A percentile compares a stretch with the other conserved stretches of the same genome.
Evolutionary conservation across 169 alveolate species (phyloP).

Genomic region (Eimeria tenella): DNA sequence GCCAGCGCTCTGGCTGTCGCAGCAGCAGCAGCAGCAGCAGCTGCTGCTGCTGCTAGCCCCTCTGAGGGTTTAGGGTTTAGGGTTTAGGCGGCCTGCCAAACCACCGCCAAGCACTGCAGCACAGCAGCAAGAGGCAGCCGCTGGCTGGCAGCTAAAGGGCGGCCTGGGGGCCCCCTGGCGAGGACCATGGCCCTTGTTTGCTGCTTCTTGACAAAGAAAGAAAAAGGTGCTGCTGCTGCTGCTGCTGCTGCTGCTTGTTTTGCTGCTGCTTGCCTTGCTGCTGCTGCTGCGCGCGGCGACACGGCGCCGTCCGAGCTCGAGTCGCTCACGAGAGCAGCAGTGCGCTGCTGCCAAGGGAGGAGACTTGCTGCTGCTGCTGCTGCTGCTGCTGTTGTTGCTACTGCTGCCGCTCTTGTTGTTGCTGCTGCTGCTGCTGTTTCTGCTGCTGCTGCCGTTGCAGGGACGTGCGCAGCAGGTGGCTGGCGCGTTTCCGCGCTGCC

Average conservation of each 20-base stretch:
- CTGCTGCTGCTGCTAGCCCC: not conserved
- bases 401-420: not conserved
- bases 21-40: not conserved
- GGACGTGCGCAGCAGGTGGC: not conserved
- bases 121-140: not conserved
- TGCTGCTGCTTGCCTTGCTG: conserved; percentile 24
- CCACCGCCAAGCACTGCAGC: not conserved
- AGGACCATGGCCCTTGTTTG: not conserved
- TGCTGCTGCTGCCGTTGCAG: not conserved
- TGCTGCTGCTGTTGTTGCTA: not conserved
- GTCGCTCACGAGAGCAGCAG: not conserved
- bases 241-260: conserved; percentile 36
- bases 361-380: not conserved
- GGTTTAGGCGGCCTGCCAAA: not conserved
- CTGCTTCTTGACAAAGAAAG: not conserved
- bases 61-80: not conserved
- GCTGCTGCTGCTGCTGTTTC: not conserved
- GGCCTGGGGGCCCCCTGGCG: not conserved
- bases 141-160: not conserved
- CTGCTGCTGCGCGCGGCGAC: not conserved
- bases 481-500: not conserved
- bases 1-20: not conserved
- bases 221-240: not conserved
- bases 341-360: not conserved
- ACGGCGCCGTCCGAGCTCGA: not conserved